A percentile compares a stretch with the other conserved stretches of the same genome.
phyloP scores from a whole-genome alignment of 2,329 filamentous ascomycete species.

The Sporothrix brunneoviolacea region DNA sequence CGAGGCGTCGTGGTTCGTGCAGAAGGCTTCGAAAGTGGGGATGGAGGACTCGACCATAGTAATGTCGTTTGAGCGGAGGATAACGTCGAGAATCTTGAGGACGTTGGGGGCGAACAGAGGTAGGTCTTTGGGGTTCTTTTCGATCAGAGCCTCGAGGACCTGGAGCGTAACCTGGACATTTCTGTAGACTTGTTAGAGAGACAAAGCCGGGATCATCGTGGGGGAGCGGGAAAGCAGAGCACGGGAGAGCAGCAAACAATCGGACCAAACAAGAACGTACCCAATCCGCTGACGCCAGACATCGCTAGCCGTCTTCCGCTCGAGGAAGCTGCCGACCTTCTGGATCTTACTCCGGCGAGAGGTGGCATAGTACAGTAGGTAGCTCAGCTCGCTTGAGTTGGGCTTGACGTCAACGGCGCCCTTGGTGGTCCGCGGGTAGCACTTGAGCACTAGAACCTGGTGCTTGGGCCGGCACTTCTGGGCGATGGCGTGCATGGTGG shows the following conservation, averaged over 20 bases:
- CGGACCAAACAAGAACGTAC: constrained; percentile 48
- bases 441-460: constrained; percentile 91
- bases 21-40: constrained; percentile 80
- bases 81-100: constrained; percentile 73
- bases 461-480: constrained; percentile 83
- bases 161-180: constrained; percentile 93
- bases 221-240: not conserved
- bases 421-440: constrained; percentile 89
- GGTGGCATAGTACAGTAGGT: constrained; percentile 92
- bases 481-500: constrained; percentile 56
- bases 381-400: constrained; percentile 93
- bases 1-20: constrained; percentile 78
- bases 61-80: constrained; percentile 80
- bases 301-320: constrained; percentile 88
- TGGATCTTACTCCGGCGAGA: constrained; percentile 91
- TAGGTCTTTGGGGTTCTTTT: constrained; percentile 85
- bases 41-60: constrained; percentile 89
- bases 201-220: not conserved
- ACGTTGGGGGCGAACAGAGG: constrained; percentile 81
- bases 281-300: constrained; percentile 84
- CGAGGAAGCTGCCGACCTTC: constrained; percentile 90
- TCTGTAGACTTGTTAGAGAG: constrained; percentile 35
- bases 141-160: constrained; percentile 84
- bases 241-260: too few relatives aligned
- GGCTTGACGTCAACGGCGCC: constrained; percentile 88